Evolutionary conservation across 1,284 basidiomycete species (phyloP).

Genomic region (Sanguinoderma infundibulare): DNA sequence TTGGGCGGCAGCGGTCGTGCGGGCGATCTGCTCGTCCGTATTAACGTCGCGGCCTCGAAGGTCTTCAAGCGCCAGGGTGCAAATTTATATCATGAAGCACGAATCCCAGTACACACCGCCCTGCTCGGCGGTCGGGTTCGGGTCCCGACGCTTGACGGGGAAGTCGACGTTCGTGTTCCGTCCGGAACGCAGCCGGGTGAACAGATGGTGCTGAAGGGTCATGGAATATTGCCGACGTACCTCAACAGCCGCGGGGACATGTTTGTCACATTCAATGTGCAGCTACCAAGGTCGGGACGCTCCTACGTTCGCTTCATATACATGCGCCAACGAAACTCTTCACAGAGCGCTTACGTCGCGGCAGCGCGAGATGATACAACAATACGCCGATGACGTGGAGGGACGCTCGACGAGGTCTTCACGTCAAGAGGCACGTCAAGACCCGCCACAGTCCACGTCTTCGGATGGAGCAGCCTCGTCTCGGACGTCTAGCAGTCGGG

Average conservation of each 20-base stretch:
- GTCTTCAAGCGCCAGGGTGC: constrained; percentile 91
- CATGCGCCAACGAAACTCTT: constrained; percentile 20
- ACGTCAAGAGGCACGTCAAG: constrained; percentile 27
- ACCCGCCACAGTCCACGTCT: constrained; percentile 12
- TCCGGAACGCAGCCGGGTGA: constrained; percentile 96
- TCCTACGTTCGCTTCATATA: constrained; percentile 20
- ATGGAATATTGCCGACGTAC: constrained; percentile 81
- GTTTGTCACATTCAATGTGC: constrained; percentile 88
- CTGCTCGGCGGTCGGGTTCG: constrained; percentile 91
- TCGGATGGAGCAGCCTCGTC: constrained; percentile 24
- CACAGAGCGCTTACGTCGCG: constrained; percentile 78
- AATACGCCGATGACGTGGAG: constrained; percentile 93
- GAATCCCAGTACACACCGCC: constrained; percentile 92
- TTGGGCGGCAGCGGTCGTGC: constrained; percentile 75
- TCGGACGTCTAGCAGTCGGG: constrained; percentile 16
- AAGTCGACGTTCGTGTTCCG: constrained; percentile 94
- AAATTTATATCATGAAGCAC: constrained; percentile 91
- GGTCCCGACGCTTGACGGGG: constrained; percentile 94
- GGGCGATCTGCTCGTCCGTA: constrained; percentile 90
- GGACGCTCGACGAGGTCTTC: constrained; percentile 49
- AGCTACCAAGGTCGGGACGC: constrained; percentile 82
- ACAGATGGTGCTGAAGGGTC: constrained; percentile 92
- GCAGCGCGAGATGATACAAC: constrained; percentile 88
- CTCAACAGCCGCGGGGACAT: constrained; percentile 83
- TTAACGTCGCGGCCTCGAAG: constrained; percentile 85